phyloP scores from a whole-genome alignment of 176 grass and related monocot species.

The Dendrocalamus sinicus region DNA sequence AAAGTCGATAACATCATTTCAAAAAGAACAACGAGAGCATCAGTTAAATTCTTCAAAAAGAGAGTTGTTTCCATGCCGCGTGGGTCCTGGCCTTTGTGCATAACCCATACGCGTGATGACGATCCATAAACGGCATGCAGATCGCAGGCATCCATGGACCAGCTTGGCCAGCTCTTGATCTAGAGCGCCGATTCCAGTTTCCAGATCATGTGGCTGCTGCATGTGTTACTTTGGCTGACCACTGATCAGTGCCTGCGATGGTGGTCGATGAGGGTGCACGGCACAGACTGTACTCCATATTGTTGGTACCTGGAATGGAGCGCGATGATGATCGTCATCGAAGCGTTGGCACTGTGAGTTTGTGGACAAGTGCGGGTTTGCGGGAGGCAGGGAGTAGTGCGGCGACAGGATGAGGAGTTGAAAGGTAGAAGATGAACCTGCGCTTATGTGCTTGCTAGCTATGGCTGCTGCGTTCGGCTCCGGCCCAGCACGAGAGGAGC shows the following conservation, averaged over 20 bases:
- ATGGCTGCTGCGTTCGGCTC: slow-evolving; percentile 24
- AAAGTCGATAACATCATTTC: neutral
- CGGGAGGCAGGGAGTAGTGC: slow-evolving; percentile 38
- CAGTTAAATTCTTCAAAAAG: neutral
- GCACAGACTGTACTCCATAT: neutral
- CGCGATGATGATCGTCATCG: neutral
- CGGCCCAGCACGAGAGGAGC: neutral
- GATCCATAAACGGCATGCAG: neutral
- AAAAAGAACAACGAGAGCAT: neutral
- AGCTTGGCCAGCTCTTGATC: neutral
- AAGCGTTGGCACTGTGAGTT: neutral
- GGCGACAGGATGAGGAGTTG: neutral
- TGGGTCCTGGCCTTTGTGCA: neutral
- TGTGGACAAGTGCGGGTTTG: neutral
- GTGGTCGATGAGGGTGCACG: slow-evolving; percentile 1
- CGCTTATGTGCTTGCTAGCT: slow-evolving; percentile 18
- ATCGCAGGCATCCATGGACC: neutral
- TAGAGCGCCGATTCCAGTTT: neutral
- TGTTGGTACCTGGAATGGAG: slow-evolving; percentile 46
- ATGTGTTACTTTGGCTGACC: neutral
- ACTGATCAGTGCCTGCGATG: neutral
- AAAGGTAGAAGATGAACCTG: neutral
- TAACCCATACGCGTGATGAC: neutral
- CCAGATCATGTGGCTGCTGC: neutral
- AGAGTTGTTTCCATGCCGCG: neutral